These are phyloP conservation scores for Dothidotthia symphoricarpi DNA, from an alignment of 2,329 filamentous ascomycete species.

Conservation along the genomic window DNA sequence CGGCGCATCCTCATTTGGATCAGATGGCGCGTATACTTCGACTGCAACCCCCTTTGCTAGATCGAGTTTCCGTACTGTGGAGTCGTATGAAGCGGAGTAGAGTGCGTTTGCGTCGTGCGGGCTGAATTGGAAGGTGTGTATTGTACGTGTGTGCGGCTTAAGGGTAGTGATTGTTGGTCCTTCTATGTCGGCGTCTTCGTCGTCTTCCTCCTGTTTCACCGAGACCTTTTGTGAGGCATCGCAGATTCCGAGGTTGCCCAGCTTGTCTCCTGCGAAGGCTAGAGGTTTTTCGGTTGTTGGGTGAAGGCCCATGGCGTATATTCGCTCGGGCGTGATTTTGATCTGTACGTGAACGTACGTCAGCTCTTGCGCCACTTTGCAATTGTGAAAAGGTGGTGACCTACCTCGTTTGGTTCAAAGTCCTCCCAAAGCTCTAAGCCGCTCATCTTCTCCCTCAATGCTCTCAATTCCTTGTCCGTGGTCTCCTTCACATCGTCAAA, in stretches of 20 bases:
- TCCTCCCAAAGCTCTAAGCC: constrained; percentile 76
- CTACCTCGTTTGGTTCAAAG: constrained; percentile 68
- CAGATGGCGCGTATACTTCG: constrained; percentile 75
- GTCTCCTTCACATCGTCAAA: constrained; percentile 81
- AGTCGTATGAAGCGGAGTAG: constrained; percentile 88
- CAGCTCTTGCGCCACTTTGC: constrained; percentile 43
- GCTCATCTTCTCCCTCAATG: constrained; percentile 73
- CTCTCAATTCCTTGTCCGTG: constrained; percentile 70
- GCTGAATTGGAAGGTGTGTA: constrained; percentile 78
- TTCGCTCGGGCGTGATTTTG: constrained; percentile 23
- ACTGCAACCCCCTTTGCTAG: constrained; percentile 74
- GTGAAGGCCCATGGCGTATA: constrained; percentile 83
- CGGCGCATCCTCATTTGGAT: constrained; percentile 68
- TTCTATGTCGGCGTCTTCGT: constrained; percentile 61
- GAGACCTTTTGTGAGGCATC: constrained; percentile 73
- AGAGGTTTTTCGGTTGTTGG: constrained; percentile 82
- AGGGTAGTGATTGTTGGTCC: constrained; percentile 83
- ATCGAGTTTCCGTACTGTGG: constrained; percentile 83
- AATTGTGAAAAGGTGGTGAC: constrained; percentile 62
- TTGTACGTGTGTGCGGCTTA: constrained; percentile 86
- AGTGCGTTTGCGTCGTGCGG: constrained; percentile 70
- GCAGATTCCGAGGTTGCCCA: constrained; percentile 86
- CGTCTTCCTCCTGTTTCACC: constrained; percentile 56
- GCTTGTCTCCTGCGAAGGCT: constrained; percentile 91
- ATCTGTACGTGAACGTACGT: constrained; percentile 3